A percentile compares a stretch with the other conserved stretches of the same genome.
Evolutionary conservation across 306 rosid genomes (phyloP).

Genomic region (Ziziphus jujuba): DNA sequence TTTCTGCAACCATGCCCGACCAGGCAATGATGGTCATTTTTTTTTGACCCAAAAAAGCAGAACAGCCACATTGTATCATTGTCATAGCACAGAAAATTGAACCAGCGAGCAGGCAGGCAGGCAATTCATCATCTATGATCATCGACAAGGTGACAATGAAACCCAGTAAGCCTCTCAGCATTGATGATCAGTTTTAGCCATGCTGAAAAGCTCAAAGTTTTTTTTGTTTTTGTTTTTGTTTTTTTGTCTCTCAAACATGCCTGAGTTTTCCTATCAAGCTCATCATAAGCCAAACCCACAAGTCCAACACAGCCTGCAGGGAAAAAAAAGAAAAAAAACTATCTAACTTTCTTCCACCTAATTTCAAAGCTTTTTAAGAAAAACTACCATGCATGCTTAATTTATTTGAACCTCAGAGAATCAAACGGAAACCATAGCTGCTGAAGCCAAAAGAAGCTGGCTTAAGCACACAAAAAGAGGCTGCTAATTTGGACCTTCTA

Average conservation of each 20-base stretch:
- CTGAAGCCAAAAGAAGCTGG: slow-evolving; percentile 1
- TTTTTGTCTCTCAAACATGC: no score
- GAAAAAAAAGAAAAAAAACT: no score
- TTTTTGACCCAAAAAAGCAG: slow-evolving; percentile 15
- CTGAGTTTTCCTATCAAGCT: no score
- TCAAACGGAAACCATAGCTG: background rate
- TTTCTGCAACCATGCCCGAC: slow-evolving; percentile 14
- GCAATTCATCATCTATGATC: background rate
- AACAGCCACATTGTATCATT: background rate
- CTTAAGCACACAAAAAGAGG: slow-evolving; percentile 12
- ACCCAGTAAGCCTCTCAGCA: no score
- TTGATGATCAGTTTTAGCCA: no score
- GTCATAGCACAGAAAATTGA: background rate
- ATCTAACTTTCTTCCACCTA: no score
- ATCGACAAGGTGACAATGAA: slow-evolving; percentile 5
- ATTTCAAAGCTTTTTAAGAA: no score
- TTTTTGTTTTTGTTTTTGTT: no score
- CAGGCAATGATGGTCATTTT: slow-evolving; percentile 5
- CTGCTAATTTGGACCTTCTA: slow-evolving; percentile 1
- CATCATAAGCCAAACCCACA: no score
- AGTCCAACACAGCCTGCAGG: no score
- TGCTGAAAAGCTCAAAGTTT: no score
- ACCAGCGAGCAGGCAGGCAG: background rate
- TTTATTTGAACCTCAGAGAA: slow-evolving; percentile 14
- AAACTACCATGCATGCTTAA: slow-evolving; percentile 8